A percentile compares a stretch with the other conserved stretches of the same genome.
These are phyloP conservation scores for Choiromyces venosus DNA, from an alignment of 495 filamentous ascomycete genomes.

Conservation along the genomic window DNA sequence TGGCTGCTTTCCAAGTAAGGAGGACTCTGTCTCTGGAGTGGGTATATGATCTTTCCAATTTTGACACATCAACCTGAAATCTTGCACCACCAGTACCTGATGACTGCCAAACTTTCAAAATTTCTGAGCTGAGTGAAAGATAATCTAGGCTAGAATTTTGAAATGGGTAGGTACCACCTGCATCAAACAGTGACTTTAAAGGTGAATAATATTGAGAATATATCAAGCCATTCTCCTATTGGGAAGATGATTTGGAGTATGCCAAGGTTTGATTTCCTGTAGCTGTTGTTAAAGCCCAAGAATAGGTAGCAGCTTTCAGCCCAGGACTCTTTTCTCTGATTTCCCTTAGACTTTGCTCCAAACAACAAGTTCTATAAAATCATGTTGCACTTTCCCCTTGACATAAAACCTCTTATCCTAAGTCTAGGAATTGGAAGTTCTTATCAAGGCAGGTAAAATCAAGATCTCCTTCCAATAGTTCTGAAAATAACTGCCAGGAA, in stretches of 20 bases:
- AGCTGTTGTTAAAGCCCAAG: neutral
- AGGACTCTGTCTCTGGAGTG: neutral
- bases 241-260: neutral
- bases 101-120: neutral
- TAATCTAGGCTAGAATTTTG: neutral
- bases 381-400: neutral
- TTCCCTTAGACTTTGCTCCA: neutral
- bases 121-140: neutral
- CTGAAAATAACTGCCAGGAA: neutral
- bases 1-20: neutral
- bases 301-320: neutral
- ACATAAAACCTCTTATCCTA: neutral
- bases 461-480: neutral
- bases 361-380: neutral
- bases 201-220: neutral
- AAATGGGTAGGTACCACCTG: neutral
- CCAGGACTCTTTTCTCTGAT: neutral
- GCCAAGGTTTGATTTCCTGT: neutral
- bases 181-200: neutral
- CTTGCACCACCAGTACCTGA: neutral
- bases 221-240: neutral
- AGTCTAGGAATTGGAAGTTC: neutral
- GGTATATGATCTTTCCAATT: neutral
- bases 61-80: neutral
- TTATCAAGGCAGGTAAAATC: neutral